Conservation (phyloP, 2,329 filamentous ascomycete genomes). For the Epichloe sibirici region DNA sequence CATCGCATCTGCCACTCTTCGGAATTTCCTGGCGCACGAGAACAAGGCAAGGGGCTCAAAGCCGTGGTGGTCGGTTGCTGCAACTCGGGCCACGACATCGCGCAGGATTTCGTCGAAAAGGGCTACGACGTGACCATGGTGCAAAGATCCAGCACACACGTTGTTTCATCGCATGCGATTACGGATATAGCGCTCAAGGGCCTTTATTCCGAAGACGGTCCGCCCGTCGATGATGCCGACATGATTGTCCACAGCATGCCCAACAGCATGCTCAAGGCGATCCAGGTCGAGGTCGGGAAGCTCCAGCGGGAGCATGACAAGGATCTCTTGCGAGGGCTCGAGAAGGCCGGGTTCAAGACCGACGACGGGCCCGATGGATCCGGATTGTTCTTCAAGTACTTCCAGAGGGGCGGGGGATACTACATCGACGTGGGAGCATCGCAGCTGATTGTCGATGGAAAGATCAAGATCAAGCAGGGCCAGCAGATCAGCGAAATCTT, state of each 20-base stretch:
- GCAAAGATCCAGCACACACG: constrained; percentile 53
- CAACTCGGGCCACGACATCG: constrained; percentile 58
- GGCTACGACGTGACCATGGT: constrained; percentile 58
- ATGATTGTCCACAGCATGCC: constrained; percentile 46
- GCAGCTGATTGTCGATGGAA: constrained; percentile 48
- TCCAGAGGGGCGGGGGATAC: constrained; percentile 55
- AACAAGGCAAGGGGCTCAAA: constrained; percentile 38
- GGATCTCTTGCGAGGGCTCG: constrained; percentile 30
- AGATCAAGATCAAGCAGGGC: constrained; percentile 50
- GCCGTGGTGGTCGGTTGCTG: constrained; percentile 56
- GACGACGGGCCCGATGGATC: constrained; percentile 44
- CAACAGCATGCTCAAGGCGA: constrained; percentile 44
- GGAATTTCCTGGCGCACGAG: constrained; percentile 40
- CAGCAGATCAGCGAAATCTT: constrained; percentile 41
- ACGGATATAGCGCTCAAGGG: constrained; percentile 40
- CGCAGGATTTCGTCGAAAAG: constrained; percentile 53
- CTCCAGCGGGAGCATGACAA: constrained; percentile 24
- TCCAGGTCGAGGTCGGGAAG: constrained; percentile 34
- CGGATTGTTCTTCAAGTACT: constrained; percentile 50
- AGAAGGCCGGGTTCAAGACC: constrained; percentile 46
- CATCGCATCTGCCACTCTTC: constrained; percentile 50
- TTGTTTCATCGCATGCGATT: constrained; percentile 44
- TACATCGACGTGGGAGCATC: constrained; percentile 58
- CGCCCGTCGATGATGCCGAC: constrained; percentile 55
- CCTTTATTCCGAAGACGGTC: constrained; percentile 37